A percentile compares a stretch with the other conserved stretches of the same genome.
Evolutionary conservation across 2,329 filamentous ascomycete species (phyloP).

Genomic region (Cytospora schulzeri): DNA sequence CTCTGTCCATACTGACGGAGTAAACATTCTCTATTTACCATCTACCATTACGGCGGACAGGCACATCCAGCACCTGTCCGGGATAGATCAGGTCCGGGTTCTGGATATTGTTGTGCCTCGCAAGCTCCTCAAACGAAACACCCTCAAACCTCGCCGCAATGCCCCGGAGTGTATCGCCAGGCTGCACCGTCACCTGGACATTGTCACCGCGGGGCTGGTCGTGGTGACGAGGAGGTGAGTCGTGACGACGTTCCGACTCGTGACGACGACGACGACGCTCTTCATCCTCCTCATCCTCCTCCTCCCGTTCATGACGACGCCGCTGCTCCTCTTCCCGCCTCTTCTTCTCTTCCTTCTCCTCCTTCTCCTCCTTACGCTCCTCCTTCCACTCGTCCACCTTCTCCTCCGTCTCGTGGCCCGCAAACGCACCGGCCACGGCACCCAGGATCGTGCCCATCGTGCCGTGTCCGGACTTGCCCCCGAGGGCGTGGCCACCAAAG

Average conservation of each 20-base stretch:
- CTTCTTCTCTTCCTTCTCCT: constrained; percentile 36
- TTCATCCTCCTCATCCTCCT: not conserved
- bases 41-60: constrained; percentile 34
- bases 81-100: constrained; percentile 48
- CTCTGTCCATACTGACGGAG: not conserved
- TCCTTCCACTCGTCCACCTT: constrained; percentile 44
- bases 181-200: constrained; percentile 40
- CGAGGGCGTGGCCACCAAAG: constrained; percentile 44
- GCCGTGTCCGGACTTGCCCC: constrained; percentile 37
- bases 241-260: constrained; percentile 21
- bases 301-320: constrained; percentile 8
- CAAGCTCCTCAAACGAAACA: constrained; percentile 42
- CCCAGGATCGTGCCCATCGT: constrained; percentile 43
- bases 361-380: constrained; percentile 43
- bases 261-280: constrained; percentile 19
- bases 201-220: constrained; percentile 30
- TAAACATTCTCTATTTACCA: not conserved
- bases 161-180: constrained; percentile 44
- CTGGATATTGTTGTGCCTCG: constrained; percentile 41
- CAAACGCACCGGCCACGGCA: constrained; percentile 44
- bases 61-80: constrained; percentile 43
- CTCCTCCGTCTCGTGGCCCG: constrained; percentile 46
- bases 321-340: constrained; percentile 33
- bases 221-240: constrained; percentile 7
- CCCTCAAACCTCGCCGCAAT: constrained; percentile 40